These are phyloP conservation scores for Cetradonia linearis DNA, from an alignment of 495 filamentous ascomycete species.

Conservation along the genomic window DNA sequence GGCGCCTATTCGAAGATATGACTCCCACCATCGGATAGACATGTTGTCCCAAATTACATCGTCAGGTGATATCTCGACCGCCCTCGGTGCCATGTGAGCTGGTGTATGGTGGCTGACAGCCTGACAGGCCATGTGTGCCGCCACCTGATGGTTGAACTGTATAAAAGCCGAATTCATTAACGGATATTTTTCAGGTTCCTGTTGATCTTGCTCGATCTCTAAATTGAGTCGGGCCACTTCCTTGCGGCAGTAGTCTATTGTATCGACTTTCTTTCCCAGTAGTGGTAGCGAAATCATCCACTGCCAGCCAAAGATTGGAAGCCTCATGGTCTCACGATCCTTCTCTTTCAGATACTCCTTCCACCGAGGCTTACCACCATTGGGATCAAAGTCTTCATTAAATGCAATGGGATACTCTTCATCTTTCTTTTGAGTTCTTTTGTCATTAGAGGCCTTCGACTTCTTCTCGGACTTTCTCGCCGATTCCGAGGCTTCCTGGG, in stretches of 20 bases:
- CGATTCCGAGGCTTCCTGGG: slow-evolving; percentile 12
- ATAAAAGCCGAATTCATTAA: slow-evolving; percentile 97
- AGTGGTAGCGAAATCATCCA: slow-evolving; percentile 75
- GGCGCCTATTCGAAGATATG: slow-evolving; percentile 61
- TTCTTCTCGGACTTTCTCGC: slow-evolving; percentile 15
- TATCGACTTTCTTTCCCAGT: slow-evolving; percentile 86
- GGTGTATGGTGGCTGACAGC: slow-evolving; percentile 84
- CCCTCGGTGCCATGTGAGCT: slow-evolving; percentile 86
- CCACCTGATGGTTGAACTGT: slow-evolving; percentile 96
- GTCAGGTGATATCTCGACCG: slow-evolving; percentile 83
- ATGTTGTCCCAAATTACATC: slow-evolving; percentile 98
- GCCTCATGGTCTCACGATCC: slow-evolving; percentile 75
- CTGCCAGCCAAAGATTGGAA: slow-evolving; percentile 68
- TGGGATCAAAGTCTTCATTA: slow-evolving; percentile 50
- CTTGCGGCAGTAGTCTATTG: slow-evolving; percentile 80
- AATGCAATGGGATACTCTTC: slow-evolving; percentile 63
- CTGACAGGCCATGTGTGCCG: slow-evolving; percentile 97
- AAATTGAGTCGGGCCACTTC: slow-evolving; percentile 82
- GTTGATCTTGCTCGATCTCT: slow-evolving; percentile 88
- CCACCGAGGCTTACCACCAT: slow-evolving; percentile 67
- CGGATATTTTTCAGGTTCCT: slow-evolving; percentile 75
- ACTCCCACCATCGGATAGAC: slow-evolving; percentile 91
- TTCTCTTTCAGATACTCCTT: slow-evolving; percentile 68
- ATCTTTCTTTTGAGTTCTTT: slow-evolving; percentile 26
- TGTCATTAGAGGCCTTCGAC: slow-evolving; percentile 28